These are phyloP conservation scores for Serendipita sp. DNA, from an alignment of 768 basidiomycete genomes.

Conservation along the genomic window DNA sequence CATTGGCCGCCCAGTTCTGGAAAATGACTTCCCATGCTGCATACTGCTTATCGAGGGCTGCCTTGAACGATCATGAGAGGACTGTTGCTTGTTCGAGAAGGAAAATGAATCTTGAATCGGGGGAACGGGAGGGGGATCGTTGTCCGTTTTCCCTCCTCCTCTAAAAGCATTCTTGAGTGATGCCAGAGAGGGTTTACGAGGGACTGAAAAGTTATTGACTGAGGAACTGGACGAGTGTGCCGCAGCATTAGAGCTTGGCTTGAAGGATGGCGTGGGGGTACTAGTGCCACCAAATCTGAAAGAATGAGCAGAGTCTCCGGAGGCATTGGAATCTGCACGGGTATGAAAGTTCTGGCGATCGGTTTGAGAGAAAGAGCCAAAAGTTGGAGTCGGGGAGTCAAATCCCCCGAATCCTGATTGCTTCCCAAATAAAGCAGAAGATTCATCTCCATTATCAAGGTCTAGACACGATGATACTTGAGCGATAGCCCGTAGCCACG, in stretches of 20 bases:
- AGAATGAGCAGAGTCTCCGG: conserved; percentile 58
- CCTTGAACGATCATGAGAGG: conserved; percentile 52
- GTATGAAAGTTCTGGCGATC: conserved; percentile 58
- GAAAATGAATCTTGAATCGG: conserved; percentile 47
- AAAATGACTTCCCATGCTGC: conserved; percentile 18
- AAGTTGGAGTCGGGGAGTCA: conserved; percentile 54
- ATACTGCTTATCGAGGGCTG: conserved; percentile 10
- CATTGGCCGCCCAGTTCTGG: conserved; percentile 24
- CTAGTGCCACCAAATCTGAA: conserved; percentile 30
- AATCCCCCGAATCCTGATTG: conserved; percentile 22
- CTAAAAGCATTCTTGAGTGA: conserved; percentile 81
- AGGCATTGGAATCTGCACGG: conserved; percentile 63
- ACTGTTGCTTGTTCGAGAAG: conserved; percentile 71
- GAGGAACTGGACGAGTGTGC: conserved; percentile 61
- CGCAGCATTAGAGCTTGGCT: conserved; percentile 10
- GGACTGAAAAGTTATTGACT: conserved; percentile 41
- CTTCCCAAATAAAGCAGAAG: conserved; percentile 24
- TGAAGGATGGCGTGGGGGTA: conserved; percentile 15
- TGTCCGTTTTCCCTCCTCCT: conserved; percentile 27
- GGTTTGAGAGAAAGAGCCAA: conserved; percentile 24
- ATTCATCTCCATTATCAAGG: conserved; percentile 41
- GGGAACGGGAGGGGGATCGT: conserved; percentile 57
- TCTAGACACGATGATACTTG: conserved; percentile 26
- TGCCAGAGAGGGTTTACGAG: conserved; percentile 72
- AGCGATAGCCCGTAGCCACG: neutral